Conservation (phyloP, 2,329 filamentous ascomycete genomes). For the Diaporthe sp. region DNA sequence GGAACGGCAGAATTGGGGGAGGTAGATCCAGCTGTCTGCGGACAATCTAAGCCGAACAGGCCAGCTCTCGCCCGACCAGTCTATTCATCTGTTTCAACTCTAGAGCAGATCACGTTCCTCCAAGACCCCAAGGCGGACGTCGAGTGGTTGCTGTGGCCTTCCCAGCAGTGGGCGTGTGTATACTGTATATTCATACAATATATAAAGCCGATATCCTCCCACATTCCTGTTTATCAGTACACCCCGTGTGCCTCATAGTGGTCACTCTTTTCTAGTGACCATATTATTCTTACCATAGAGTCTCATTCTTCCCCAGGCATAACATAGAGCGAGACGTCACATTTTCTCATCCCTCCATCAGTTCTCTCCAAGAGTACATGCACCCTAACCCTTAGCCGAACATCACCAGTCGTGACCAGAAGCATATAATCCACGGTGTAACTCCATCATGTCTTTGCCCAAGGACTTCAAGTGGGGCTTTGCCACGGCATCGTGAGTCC, state of each 20-base stretch:
- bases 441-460: slow-evolving; percentile 68
- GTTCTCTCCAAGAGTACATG: not conserved
- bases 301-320: not conserved
- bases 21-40: slow-evolving; percentile 32
- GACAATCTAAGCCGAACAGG: slow-evolving; percentile 44
- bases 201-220: slow-evolving; percentile 1
- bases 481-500: slow-evolving; percentile 78
- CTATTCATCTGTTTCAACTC: slow-evolving; percentile 9
- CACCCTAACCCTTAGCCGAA: not conserved
- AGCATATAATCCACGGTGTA: not conserved
- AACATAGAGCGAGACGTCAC: not conserved
- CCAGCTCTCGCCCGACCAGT: slow-evolving; percentile 17
- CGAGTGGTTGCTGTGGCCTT: not conserved
- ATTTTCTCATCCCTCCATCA: not conserved
- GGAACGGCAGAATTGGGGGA: slow-evolving; percentile 56
- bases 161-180: not conserved
- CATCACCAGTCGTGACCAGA: not conserved
- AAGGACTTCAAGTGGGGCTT: slow-evolving; percentile 84
- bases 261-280: not conserved
- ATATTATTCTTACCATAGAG: not conserved
- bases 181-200: slow-evolving; percentile 1
- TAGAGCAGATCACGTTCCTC: slow-evolving; percentile 5
- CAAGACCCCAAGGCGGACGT: not conserved
- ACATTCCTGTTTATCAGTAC: not conserved
- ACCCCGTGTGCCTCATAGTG: not conserved